Evolutionary conservation across 768 basidiomycete species (phyloP).

Genomic region (Floccularia luteovirens): DNA sequence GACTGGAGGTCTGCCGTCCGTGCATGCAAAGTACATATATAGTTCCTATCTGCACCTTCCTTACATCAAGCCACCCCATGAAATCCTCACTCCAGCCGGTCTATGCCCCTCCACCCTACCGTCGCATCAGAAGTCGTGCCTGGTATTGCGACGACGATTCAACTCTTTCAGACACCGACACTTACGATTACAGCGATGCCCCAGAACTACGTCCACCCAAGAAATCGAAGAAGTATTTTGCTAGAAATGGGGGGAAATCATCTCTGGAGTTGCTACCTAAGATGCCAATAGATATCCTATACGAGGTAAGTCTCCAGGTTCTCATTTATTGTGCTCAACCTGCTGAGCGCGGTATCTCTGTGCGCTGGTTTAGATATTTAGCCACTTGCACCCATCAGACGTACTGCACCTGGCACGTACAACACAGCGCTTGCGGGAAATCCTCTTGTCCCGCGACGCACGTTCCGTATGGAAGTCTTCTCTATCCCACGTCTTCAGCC

Average conservation of each 20-base stretch:
- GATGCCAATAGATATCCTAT: constrained; percentile 23
- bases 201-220: no score
- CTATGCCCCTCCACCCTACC: not conserved
- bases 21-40: no score
- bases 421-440: constrained; percentile 26
- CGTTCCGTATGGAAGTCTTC: constrained; percentile 29
- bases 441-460: constrained; percentile 27
- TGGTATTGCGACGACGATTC: not conserved
- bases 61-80: no score
- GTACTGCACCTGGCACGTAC: constrained; percentile 37
- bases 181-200: not conserved
- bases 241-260: not conserved
- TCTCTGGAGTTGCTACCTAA: constrained; percentile 10
- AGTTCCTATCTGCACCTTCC: no score
- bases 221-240: not conserved
- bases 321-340: no score
- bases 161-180: not conserved
- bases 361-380: constrained; percentile 27
- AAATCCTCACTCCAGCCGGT: not conserved
- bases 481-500: constrained; percentile 20
- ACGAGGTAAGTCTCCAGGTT: constrained; percentile 14
- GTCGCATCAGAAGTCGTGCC: not conserved
- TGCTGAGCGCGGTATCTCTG: not conserved
- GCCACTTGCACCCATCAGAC: constrained; percentile 33
- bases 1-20: no score